Conservation (phyloP, 2,329 filamentous ascomycete genomes). For the Beauveria sp. region DNA sequence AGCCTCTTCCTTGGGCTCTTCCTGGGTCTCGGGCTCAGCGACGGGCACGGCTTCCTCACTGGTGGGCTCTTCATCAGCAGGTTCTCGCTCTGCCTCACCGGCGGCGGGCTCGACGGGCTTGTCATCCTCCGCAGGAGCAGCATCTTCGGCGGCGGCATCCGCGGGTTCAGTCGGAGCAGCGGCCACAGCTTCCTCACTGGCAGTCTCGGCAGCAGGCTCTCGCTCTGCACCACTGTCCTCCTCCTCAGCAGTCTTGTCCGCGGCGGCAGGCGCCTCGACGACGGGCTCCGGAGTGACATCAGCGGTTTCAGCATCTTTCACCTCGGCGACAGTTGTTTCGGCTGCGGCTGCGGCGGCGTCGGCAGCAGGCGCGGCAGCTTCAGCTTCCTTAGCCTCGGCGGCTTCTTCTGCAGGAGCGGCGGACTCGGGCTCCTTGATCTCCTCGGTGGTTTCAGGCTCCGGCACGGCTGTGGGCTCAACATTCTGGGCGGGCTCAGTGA, state of each 20-base stretch:
- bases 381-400: neutral
- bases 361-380: neutral
- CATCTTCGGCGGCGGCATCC: neutral
- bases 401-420: neutral
- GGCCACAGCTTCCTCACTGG: neutral
- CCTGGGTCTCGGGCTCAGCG: neutral
- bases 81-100: slow-evolving; percentile 2
- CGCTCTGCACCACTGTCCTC: neutral
- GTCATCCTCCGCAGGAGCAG: neutral
- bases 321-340: neutral
- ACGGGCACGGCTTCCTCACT: slow-evolving; percentile 1
- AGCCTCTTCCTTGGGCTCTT: neutral
- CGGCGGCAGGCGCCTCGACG: neutral
- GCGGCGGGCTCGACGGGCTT: neutral
- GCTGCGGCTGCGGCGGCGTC: neutral
- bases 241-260: neutral
- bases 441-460: neutral
- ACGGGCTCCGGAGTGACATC: neutral
- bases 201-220: neutral
- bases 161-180: neutral
- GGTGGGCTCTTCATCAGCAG: neutral
- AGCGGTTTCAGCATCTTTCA: neutral
- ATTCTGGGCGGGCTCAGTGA: neutral
- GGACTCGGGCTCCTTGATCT: neutral
- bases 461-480: neutral